Conservation (phyloP, 2,329 filamentous ascomycete species). For the Fusarium globosum region DNA sequence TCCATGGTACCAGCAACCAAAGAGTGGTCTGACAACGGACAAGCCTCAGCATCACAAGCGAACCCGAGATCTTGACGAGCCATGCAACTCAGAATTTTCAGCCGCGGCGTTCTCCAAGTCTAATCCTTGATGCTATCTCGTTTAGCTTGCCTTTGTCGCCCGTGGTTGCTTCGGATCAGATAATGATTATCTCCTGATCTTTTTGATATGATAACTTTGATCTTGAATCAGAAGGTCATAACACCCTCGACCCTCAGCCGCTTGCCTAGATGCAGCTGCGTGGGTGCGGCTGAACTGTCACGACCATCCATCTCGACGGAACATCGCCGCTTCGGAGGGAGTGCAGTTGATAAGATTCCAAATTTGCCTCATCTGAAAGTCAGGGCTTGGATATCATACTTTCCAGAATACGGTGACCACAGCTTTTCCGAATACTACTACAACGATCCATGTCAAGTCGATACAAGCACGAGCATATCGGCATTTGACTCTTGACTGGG, state of each 20-base stretch:
- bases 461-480: constrained; percentile 9
- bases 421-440: neutral
- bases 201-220: constrained; percentile 38
- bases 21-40: constrained; percentile 17
- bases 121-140: neutral
- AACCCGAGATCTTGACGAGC: neutral
- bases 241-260: neutral
- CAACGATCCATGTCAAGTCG: neutral
- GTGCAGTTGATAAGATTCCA: constrained; percentile 2
- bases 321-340: neutral
- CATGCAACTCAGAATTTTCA: constrained; percentile 2
- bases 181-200: constrained; percentile 32
- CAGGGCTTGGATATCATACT: neutral
- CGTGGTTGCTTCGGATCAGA: constrained; percentile 20
- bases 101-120: constrained; percentile 4
- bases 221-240: constrained; percentile 5
- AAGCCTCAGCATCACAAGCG: neutral
- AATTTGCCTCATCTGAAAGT: constrained; percentile 10
- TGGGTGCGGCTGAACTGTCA: constrained; percentile 19
- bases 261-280: neutral
- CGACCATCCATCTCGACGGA: constrained; percentile 4
- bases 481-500: constrained; percentile 3
- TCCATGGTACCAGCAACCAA: constrained; percentile 9
- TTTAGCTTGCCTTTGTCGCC: neutral
- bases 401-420: neutral